Evolutionary conservation across 2,329 filamentous ascomycete species (phyloP).

Genomic region (Fusarium acutatum): DNA sequence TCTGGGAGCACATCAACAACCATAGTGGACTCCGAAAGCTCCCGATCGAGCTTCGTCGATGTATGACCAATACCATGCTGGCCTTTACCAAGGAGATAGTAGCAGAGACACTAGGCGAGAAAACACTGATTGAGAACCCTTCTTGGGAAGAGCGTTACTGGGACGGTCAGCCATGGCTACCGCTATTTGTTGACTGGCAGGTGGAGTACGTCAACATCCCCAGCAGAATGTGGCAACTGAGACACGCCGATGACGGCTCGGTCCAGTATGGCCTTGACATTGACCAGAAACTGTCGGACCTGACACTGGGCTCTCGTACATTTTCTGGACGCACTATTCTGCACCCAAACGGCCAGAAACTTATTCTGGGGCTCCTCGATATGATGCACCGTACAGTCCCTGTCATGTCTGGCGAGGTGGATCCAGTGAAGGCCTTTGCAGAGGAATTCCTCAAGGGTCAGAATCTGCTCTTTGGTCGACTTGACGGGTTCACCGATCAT

Average conservation of each 20-base stretch:
- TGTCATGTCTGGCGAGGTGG: background rate
- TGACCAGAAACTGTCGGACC: background rate
- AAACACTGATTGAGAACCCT: background rate
- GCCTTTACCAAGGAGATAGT: background rate
- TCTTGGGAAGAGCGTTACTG: background rate
- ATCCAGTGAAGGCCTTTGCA: background rate
- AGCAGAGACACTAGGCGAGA: background rate
- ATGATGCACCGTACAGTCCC: background rate
- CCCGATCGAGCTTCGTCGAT: background rate
- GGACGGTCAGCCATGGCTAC: background rate
- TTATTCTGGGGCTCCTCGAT: background rate
- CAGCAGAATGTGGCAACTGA: background rate
- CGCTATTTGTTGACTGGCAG: background rate
- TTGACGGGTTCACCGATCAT: background rate
- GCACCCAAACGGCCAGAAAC: background rate
- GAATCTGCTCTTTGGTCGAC: background rate
- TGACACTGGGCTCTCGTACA: background rate
- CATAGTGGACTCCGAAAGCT: background rate
- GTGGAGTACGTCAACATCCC: background rate
- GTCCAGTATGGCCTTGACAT: background rate
- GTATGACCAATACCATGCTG: background rate
- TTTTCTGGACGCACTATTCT: background rate
- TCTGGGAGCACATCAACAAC: background rate
- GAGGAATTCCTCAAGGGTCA: background rate
- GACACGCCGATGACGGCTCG: background rate